Conservation (phyloP, 2,329 filamentous ascomycete genomes). For the Fusarium oxysporum region DNA sequence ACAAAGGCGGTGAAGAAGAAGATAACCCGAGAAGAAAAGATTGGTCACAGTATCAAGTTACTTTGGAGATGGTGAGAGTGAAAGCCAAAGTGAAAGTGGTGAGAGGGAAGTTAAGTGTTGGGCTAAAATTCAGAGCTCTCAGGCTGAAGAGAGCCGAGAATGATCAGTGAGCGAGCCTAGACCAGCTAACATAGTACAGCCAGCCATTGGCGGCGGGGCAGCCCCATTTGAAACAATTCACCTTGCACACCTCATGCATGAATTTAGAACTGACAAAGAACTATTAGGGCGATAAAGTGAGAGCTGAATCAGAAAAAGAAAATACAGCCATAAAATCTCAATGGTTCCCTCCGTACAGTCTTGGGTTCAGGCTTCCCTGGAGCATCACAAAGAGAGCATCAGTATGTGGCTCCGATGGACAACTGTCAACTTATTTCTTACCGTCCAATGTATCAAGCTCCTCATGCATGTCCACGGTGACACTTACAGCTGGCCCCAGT, state of each 20-base stretch:
- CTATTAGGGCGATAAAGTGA: not conserved
- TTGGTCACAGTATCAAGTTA: conserved; percentile 28
- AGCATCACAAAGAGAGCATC: not conserved
- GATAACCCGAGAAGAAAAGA: conserved; percentile 4
- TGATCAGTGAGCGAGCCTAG: conserved; percentile 26
- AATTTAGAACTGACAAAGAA: conserved; percentile 11
- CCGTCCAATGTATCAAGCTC: conserved; percentile 9
- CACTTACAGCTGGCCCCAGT: conserved; percentile 19
- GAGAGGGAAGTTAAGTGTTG: conserved; percentile 34
- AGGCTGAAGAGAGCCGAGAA: conserved; percentile 37
- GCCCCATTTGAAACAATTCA: conserved; percentile 29
- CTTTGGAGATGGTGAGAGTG: conserved; percentile 3
- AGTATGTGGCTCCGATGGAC: not conserved
- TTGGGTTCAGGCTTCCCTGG: not conserved
- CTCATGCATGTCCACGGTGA: conserved; percentile 16
- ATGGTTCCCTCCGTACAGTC: not conserved
- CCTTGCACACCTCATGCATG: conserved; percentile 5
- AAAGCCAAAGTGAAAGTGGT: conserved; percentile 16
- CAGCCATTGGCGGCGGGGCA: conserved; percentile 27
- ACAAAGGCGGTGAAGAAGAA: conserved; percentile 17
- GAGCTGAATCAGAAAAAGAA: not conserved
- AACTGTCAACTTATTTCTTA: conserved; percentile 15
- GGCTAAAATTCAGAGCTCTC: conserved; percentile 42
- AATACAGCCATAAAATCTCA: not conserved
- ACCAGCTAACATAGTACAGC: not conserved